These are phyloP conservation scores for Clarireedia hainanense DNA, from an alignment of 2,329 filamentous ascomycete species.

Conservation along the genomic window DNA sequence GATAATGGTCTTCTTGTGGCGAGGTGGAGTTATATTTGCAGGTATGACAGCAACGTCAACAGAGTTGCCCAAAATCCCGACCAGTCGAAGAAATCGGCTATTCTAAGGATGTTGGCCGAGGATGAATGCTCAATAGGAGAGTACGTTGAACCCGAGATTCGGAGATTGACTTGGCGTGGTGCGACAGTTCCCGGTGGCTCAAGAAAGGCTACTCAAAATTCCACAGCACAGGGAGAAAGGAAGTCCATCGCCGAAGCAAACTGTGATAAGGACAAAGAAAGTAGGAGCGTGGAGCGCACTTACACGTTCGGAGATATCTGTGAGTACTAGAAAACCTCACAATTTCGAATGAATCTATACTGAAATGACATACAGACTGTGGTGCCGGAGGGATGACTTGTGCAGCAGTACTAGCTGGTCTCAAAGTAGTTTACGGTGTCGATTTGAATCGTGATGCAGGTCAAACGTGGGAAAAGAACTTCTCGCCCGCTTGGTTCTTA, in stretches of 20 bases:
- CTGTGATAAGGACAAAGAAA: background rate
- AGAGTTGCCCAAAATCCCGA: background rate
- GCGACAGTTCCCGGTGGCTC: conserved; percentile 34
- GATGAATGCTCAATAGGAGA: background rate
- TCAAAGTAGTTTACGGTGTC: conserved; percentile 53
- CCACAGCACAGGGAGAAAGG: conserved; percentile 5
- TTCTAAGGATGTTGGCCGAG: background rate
- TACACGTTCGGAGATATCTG: background rate
- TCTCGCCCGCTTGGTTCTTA: conserved; percentile 36
- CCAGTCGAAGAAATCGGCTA: background rate
- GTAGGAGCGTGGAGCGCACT: background rate
- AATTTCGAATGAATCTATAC: conserved; percentile 32
- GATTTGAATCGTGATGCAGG: conserved; percentile 42
- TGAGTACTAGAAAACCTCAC: conserved; percentile 10
- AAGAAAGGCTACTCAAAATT: conserved; percentile 16
- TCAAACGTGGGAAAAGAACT: conserved; percentile 22
- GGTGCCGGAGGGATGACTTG: conserved; percentile 65
- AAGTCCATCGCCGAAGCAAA: background rate
- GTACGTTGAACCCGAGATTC: background rate
- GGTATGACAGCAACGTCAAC: background rate
- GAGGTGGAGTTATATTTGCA: background rate
- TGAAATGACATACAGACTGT: conserved; percentile 67
- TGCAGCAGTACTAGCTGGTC: conserved; percentile 51
- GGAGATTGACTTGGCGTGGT: conserved; percentile 32
- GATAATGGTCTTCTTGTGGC: conserved; percentile 4